These are phyloP conservation scores for Epichloe typhina DNA, from an alignment of 2,329 filamentous ascomycete species.

Conservation along the genomic window DNA sequence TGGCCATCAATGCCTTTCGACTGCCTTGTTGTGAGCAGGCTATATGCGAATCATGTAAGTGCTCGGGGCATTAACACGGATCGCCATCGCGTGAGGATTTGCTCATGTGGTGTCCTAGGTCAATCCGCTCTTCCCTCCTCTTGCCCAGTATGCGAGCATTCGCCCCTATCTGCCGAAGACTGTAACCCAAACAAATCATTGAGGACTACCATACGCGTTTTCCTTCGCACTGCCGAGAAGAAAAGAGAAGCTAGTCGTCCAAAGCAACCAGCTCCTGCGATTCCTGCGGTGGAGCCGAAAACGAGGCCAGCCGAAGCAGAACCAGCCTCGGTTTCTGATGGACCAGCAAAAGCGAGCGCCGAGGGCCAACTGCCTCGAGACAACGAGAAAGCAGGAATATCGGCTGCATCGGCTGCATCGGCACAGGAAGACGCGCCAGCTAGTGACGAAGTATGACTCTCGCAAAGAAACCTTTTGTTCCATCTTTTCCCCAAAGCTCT, in stretches of 20 bases:
- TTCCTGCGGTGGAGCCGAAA: conserved; percentile 28
- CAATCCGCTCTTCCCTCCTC: conserved; percentile 63
- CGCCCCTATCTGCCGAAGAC: conserved; percentile 70
- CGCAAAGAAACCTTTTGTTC: neutral
- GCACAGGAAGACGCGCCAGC: neutral
- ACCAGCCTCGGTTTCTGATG: neutral
- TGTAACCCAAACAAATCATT: conserved; percentile 83
- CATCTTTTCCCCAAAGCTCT: neutral
- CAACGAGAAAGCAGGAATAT: neutral
- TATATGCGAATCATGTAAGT: conserved; percentile 74
- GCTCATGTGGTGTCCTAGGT: conserved; percentile 35
- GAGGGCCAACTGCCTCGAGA: neutral
- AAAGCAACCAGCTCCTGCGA: conserved; percentile 32
- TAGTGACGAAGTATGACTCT: conserved; percentile 1
- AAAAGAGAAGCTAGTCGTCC: conserved; percentile 58
- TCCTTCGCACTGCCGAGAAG: conserved; percentile 81
- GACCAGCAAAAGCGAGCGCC: neutral
- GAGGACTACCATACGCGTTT: conserved; percentile 85
- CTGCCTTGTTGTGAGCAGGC: conserved; percentile 91
- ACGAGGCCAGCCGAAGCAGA: conserved; percentile 10
- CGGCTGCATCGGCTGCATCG: neutral
- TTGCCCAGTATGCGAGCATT: conserved; percentile 89
- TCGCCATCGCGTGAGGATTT: neutral
- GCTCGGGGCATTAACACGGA: neutral
- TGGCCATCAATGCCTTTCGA: conserved; percentile 82